Evolutionary conservation across 2,329 filamentous ascomycete genomes (phyloP), one percentile per base, ranked within the genome.

Genomic region (Hymenoscyphus occultus): DNA sequence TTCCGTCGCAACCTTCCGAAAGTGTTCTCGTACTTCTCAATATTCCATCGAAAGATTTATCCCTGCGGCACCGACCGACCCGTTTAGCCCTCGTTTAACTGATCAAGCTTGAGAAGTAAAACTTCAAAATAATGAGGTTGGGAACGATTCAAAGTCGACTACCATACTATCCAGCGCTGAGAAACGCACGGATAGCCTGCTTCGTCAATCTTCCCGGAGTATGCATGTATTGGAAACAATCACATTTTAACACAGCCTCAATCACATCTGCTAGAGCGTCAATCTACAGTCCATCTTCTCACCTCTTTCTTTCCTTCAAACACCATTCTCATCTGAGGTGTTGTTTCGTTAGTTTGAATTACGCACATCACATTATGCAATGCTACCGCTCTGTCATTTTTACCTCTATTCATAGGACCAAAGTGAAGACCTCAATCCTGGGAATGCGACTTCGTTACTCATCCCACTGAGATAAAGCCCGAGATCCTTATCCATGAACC

Each of bases 291-390:
- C 4, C 19, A 12, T 51, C 45, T 51, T 10, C 45, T 22, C n/a
- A 28, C 22, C 45, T 51, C 45, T 51, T 51, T 19, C 45, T n/a
- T 45, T n/a, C 3, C n/a, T n/a, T 19, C 42, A n/a, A 45, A 45
- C 16, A 45, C 42, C n/a, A 7, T 45, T 45, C n/a, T 45, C 16
- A 22, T 51, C 45, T 51, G 9, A 22, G 22, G 45, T 51, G 19
- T 51, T 10, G 7, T 22, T 51, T 51, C 45, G 22, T 10, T 51
- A 10, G 45, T n/a, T 51, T 10, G 45, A n/a, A 12, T 22, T 51
- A 22, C 22, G 45, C 45, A 51, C 45, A 51, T 51, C 45, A 51
- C 22, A 51, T 51, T n/a, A 51, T 51, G 45, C 45, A 51, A 51
- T 51, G 19, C 5, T 19, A 51, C 19, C 45, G 9, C 12, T 51